Evolutionary conservation across 139 green algal species (phyloP), one percentile per base, ranked within the genome.

Genomic region (Asterochloris sp.): DNA sequence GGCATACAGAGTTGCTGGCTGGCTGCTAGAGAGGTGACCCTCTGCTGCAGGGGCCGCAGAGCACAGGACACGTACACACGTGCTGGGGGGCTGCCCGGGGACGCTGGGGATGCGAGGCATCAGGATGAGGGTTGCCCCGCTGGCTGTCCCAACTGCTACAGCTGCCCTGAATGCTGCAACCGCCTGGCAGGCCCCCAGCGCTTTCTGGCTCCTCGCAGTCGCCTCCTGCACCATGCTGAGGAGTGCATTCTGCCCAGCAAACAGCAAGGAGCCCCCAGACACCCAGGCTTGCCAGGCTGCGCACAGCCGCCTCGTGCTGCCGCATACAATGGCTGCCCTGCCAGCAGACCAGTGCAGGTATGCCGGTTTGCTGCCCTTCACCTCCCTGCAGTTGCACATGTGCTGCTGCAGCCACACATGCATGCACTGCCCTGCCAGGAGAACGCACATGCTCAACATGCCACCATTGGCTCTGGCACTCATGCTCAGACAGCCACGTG

Each of bases 121-220:
- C 23, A 85, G 64, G 29, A 85, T 64, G 0, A 75, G 54, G 17
- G 64, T 28, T 1, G 61, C 47, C 47, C 82, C 74, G 19, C 64
- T 73, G 74, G 63, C 61, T 29, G 62, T 78, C 64, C 82, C 82
- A 64, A 85, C 63, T 38, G 74, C 82, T 6, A 81, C 82, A 23
- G 81, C 64, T 24, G 74, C 82, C 12, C 69, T 74, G n/a, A 85
- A 85, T 29, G 47, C 61, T 23, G 74, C 82, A 23, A 84, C 73
- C 13, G 62, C 73, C 54, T 64, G 73, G 28, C 26, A 28, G 27
- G 61, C 76, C 13, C 81, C 81, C n/a, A 80, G 23, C 26, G 23
- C 6, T 54, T 54, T 54, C 38, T 54, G 38, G 6, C 24, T 17
- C 73, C 17, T 77, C 10, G 73, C 47, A 12, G 24, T 28, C 24